Evolutionary conservation across 148 eudicot genomes (phyloP), one percentile per base, ranked within the genome.

Genomic region (Selenicereus undatus): DNA sequence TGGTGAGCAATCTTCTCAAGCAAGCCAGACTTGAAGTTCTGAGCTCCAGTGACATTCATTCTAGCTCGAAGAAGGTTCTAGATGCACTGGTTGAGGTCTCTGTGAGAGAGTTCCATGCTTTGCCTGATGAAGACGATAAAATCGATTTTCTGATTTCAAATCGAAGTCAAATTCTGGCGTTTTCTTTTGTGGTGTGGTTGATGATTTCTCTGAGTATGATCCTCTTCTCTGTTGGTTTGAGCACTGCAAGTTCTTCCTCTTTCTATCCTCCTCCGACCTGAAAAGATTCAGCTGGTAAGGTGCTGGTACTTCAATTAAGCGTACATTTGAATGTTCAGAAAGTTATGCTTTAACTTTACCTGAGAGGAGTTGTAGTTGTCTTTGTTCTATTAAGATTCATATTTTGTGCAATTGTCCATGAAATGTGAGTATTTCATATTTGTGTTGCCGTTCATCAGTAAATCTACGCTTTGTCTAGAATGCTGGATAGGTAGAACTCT

Each of bases 261-360:
- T 80, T 70, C 78, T 85, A 83, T 73, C 86, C 79, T 72, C 78
- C 84, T 22, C 91, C 92, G 79, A 88, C 92, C 50, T 91, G 89
- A 91, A 71, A 50, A 20, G 7, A 36, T 24, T 48, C 11, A 81
- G 21, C 74, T 30, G 84, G 84, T 82, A 82, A 71, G 9, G 3
- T 48, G 10, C 4, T 2, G 27, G 18, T 62, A 13, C 26, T 27
- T 14, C 16, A 27, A 2, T 10, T 27, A 66, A 11, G 71, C 71
- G 11, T 66, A 27, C 35, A 48, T 66, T 66, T 66, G 18, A 54
- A n/a, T 2, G 11, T 54, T 54, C 10, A n/a, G 14, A 35, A 22
- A 7, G 3, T 50, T 27, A 11, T 32, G 69, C 32, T 56, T 71
- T 3, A 20, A 8, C 54, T 29, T 70, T 51, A 4, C 32, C n/a